phyloP scores from a whole-genome alignment of 2,329 filamentous ascomycete species.

The Colletotrichum liaoningense region DNA sequence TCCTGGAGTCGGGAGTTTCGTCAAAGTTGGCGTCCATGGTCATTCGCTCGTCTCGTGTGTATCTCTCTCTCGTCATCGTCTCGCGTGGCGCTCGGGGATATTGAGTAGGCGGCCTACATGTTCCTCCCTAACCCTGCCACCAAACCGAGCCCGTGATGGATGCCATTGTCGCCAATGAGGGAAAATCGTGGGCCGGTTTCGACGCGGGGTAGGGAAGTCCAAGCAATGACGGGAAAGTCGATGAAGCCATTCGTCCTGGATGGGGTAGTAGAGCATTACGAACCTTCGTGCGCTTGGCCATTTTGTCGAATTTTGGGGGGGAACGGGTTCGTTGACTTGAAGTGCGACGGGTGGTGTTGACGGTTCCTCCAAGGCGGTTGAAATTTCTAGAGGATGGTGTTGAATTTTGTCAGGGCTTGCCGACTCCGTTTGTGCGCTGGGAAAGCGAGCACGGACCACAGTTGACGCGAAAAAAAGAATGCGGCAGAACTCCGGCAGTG shows the following conservation, averaged over 20 bases:
- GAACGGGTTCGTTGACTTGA: constrained; percentile 38
- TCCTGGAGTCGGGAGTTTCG: neutral
- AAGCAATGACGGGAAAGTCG: constrained; percentile 13
- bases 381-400: constrained; percentile 47
- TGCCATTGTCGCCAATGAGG: constrained; percentile 21
- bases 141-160: neutral
- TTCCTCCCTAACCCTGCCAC: neutral
- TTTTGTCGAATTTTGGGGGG: constrained; percentile 67
- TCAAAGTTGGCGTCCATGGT: neutral
- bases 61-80: constrained; percentile 21
- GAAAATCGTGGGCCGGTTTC: neutral
- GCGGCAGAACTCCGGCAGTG: constrained; percentile 5
- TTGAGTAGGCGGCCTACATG: neutral
- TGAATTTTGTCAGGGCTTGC: constrained; percentile 49
- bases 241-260: constrained; percentile 20
- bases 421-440: constrained; percentile 34
- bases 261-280: constrained; percentile 22
- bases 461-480: constrained; percentile 37
- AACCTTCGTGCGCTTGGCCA: constrained; percentile 88
- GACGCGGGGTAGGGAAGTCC: constrained; percentile 19
- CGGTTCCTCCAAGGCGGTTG: constrained; percentile 44
- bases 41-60: neutral
- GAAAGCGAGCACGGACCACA: constrained; percentile 8
- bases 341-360: constrained; percentile 37
- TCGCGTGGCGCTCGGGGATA: constrained; percentile 3